A percentile compares a stretch with the other conserved stretches of the same genome.
Conservation (phyloP, 129 eudicot genomes). For the Oenanthe sinensis region DNA sequence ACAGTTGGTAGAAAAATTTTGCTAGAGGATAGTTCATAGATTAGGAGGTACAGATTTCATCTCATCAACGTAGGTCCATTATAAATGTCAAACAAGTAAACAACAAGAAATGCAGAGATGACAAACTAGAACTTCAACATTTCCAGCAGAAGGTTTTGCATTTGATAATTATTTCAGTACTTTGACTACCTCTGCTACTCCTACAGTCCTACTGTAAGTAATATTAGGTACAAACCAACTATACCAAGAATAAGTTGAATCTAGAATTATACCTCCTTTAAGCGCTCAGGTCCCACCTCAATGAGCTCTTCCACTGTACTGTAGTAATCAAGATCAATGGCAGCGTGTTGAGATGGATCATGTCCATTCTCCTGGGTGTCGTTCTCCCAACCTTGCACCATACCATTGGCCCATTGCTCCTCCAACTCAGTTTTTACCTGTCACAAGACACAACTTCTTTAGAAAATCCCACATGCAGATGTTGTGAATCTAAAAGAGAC, state of each 20-base stretch:
- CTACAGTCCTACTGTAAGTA: not conserved
- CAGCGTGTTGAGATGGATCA: conserved; percentile 29
- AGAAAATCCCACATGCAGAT: not conserved
- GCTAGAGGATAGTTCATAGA: not conserved
- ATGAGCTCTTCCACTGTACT: conserved; percentile 76
- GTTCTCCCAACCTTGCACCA: conserved; percentile 65
- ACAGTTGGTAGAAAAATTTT: not conserved
- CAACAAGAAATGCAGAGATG: not conserved
- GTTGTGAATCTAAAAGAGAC: not conserved
- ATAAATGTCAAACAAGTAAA: not conserved
- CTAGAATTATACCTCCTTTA: conserved; percentile 64
- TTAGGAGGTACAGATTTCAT: not conserved
- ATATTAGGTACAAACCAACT: not conserved
- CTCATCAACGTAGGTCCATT: not conserved
- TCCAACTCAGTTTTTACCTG: conserved; percentile 86
- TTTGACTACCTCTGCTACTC: not conserved
- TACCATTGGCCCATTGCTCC: conserved; percentile 72
- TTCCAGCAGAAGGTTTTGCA: not conserved
- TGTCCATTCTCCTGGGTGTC: conserved; percentile 62
- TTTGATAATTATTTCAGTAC: not conserved
- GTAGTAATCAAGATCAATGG: conserved; percentile 78
- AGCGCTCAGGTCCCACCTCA: conserved; percentile 73
- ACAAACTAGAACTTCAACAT: not conserved
- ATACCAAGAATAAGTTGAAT: not conserved
- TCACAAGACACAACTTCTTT: conserved; percentile 4